Evolutionary conservation across 2,329 filamentous ascomycete genomes (phyloP).

Genomic region (Madurella fahalii): DNA sequence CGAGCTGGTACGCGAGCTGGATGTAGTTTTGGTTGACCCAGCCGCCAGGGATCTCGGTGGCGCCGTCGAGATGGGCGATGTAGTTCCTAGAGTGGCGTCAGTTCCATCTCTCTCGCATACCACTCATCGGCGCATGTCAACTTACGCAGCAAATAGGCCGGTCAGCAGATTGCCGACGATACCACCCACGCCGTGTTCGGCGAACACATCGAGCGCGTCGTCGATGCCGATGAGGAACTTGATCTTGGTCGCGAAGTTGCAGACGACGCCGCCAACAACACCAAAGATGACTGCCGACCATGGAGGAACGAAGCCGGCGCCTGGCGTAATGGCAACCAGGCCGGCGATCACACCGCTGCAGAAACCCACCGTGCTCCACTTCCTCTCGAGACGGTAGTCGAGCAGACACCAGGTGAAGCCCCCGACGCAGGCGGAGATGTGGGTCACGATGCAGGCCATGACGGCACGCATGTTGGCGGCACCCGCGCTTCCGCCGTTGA

Average conservation of each 20-base stretch:
- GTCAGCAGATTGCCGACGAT: constrained; percentile 77
- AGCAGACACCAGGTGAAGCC: constrained; percentile 81
- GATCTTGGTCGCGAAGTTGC: constrained; percentile 86
- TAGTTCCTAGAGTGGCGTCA: constrained; percentile 48
- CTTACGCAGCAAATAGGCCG: constrained; percentile 68
- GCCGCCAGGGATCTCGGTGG: constrained; percentile 54
- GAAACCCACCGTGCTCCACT: constrained; percentile 93
- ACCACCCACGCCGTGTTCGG: constrained; percentile 81
- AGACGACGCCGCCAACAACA: constrained; percentile 58
- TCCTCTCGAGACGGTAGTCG: constrained; percentile 86
- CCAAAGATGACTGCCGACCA: constrained; percentile 58
- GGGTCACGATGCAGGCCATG: constrained; percentile 86
- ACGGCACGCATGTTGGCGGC: constrained; percentile 79
- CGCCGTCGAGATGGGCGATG: constrained; percentile 70
- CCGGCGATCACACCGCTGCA: constrained; percentile 85
- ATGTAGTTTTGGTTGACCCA: constrained; percentile 69
- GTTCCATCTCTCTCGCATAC: background rate
- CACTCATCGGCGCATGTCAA: constrained; percentile 15
- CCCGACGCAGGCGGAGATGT: constrained; percentile 76
- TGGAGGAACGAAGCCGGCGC: constrained; percentile 73
- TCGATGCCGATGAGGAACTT: constrained; percentile 71
- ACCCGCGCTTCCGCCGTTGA: constrained; percentile 84
- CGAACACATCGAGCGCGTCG: constrained; percentile 86
- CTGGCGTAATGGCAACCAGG: constrained; percentile 82
- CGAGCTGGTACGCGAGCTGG: constrained; percentile 68